Conservation (phyloP, 441 rosid genomes). For the Gossypium davidsonii region DNA sequence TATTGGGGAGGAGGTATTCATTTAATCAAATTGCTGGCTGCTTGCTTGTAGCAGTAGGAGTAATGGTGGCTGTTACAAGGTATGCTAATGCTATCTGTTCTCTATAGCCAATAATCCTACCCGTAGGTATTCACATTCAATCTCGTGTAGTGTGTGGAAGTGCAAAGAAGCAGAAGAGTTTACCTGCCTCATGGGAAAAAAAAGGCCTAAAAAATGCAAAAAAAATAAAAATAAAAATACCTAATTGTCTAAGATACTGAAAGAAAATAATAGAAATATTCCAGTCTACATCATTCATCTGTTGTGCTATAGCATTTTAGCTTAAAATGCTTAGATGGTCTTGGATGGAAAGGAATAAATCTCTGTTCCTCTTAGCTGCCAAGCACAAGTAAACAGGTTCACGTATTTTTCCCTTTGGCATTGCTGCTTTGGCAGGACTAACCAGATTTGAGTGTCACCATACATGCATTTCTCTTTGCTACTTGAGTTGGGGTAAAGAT, state of each 20-base stretch:
- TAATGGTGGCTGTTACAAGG: conserved; percentile 76
- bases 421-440: not conserved
- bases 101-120: not conserved
- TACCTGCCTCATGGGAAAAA: not conserved
- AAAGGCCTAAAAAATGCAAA: too few relatives aligned
- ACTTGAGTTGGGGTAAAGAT: not conserved
- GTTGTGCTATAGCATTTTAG: not conserved
- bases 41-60: conserved; percentile 74
- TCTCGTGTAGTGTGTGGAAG: not conserved
- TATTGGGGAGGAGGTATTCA: conserved; percentile 57
- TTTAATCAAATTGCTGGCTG: conserved; percentile 62
- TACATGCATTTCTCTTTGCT: not conserved
- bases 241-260: not conserved
- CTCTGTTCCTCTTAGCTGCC: not conserved
- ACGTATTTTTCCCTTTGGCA: not conserved
- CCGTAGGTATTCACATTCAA: not conserved
- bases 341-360: not conserved
- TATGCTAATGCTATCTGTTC: conserved; percentile 10
- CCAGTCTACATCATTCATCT: not conserved
- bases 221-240: not conserved
- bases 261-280: not conserved
- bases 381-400: not conserved
- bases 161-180: not conserved
- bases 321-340: not conserved
- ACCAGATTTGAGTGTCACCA: not conserved